Evolutionary conservation across 768 basidiomycete genomes (phyloP), one percentile per base, ranked within the genome.

Genomic region (Kwoniella sp.): DNA sequence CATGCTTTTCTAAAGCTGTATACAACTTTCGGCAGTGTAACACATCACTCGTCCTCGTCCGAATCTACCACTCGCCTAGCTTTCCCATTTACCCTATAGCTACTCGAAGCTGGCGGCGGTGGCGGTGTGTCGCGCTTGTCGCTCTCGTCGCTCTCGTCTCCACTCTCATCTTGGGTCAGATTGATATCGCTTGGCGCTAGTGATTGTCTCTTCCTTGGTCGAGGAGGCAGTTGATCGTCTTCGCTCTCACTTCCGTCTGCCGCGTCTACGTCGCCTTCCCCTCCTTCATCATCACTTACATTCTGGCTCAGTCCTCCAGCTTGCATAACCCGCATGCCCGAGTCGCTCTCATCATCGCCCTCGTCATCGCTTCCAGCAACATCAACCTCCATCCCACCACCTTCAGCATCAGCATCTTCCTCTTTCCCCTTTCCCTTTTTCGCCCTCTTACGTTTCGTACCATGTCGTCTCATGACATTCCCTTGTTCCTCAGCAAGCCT

Each of bases 401-500:
- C 61, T 40, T 26, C 44, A 6, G 17, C 36, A 33, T 44, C 40
- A 54, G 8, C 9, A 19, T n/a, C 30, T 4, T 9, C 9, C 27
- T 54, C 27, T 24, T 9, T 15, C 8, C 17, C 40, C 17, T 44
- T 15, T 3, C 40, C 64, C 27, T 67, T 65, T 51, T 59, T 59
- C 53, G 63, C 53, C 50, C 49, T 60, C 62, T 68, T 60, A 58
- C 24, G 36, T 55, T 54, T 63, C 55, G 33, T 29, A 64, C 30
- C 65, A 64, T 46, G 51, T 22, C 22, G 25, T 58, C 49, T 19
- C 73, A 76, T 68, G 25, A 58, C 54, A 55, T 60, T 53, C 17
- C 68, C 73, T 21, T 67, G 65, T 26, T 60, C 55, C 52, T 65
- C 46, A 24, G 76, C 71, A 63, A 71, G 22, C 40, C 51, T 66